These are phyloP conservation scores for Tremella mesenterica DNA, from an alignment of 768 basidiomycete species.

Conservation along the genomic window DNA sequence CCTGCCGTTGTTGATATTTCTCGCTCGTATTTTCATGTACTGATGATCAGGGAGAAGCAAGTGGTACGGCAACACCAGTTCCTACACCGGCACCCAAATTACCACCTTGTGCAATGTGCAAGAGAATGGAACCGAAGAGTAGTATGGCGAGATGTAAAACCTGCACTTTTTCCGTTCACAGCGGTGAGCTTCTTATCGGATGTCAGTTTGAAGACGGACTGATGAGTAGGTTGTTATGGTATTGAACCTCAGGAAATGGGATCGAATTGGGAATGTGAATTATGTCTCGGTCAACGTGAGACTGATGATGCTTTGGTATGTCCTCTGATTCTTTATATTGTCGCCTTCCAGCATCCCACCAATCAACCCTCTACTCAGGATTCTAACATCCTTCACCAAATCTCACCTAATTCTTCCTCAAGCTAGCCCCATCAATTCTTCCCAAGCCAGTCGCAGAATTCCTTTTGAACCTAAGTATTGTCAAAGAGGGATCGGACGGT, in stretches of 20 bases:
- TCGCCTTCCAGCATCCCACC: too few species aligned
- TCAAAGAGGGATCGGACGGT: not conserved
- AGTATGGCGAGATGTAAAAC: conserved; percentile 73
- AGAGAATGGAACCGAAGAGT: conserved; percentile 62
- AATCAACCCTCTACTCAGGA: too few species aligned
- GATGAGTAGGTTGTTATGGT: conserved; percentile 56
- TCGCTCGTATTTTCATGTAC: too few species aligned
- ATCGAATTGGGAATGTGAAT: conserved; percentile 75
- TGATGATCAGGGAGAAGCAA: conserved; percentile 26
- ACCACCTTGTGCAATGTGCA: conserved; percentile 61
- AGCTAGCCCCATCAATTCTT: too few species aligned
- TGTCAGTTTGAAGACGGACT: not conserved
- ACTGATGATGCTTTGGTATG: conserved; percentile 72
- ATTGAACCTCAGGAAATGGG: conserved; percentile 52
- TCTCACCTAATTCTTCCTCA: too few species aligned
- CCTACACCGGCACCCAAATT: conserved; percentile 45
- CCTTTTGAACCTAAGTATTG: not conserved
- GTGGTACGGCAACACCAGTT: conserved; percentile 57
- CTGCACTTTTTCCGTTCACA: conserved; percentile 70
- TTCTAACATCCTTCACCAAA: too few species aligned
- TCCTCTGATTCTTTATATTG: too few species aligned
- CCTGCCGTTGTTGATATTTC: too few species aligned
- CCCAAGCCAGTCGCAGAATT: not conserved
- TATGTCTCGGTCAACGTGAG: conserved; percentile 74
- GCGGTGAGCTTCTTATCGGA: conserved; percentile 50